Base-by-base conservation (phyloP, 2,329 filamentous ascomycete species). In the Penicillium corylophilum region DNA sequence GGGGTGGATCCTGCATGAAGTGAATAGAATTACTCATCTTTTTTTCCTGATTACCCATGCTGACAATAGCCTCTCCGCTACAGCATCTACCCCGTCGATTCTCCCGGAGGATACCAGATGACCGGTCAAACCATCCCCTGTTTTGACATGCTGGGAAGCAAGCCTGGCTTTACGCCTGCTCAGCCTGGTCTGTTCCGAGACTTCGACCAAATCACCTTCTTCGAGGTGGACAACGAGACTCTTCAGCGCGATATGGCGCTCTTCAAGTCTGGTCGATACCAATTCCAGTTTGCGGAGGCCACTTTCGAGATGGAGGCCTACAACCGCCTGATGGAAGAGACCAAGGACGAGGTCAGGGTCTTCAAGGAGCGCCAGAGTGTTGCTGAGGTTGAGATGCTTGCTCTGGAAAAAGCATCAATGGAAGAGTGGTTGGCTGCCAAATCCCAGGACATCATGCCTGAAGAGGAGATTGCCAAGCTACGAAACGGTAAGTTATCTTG, bases 281-380 rank as follows among this genome's bases (percentile, higher is more conserved):
- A 35, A 12, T 35, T 15, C 31, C 31, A 80, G 48, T 78, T 72
- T 61, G 74, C 81, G 46, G 67, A 78, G 1, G 67, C 73, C 0
- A 69, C 73, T 20, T 83, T 83, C 53, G 81, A 83, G 52, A 82
- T 84, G 79, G 74, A 66, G 5, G 75, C 75, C 52, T 80, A 83
- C 61, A 82, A 83, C 50, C 58, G 65, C 46, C 56, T 83, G 43
- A 70, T 83, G 9, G n/a, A 16, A 12, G 55, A 59, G 2, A 81
- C 78, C 1, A 67, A 59, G 22, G 73, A 74, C 1, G 80, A 83
- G 59, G 79, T 81, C 1, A 64, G 60, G 23, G 59, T 63, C 9
- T 78, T 82, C 15, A 69, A 77, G 18, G 61, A 64, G 28, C 71
- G 68, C 50, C 80, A 83, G 63, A 69, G 68, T 1, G 61, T 70